Evolutionary conservation across 2,329 filamentous ascomycete species (phyloP).

Genomic region (Fusarium bulbicola): DNA sequence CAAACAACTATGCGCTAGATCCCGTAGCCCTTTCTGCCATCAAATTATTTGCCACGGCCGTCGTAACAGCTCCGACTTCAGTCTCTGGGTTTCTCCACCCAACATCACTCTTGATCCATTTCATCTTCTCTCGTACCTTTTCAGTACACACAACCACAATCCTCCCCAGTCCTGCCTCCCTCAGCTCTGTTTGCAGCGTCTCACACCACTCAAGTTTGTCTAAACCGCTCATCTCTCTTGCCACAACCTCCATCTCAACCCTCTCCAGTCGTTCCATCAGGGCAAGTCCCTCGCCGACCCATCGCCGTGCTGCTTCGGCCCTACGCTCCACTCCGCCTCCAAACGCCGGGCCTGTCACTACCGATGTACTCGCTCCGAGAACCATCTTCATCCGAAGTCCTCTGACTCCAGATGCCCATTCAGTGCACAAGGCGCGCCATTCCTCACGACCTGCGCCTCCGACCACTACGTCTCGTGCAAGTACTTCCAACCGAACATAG

Average conservation of each 20-base stretch:
- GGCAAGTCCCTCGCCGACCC: conserved; percentile 44
- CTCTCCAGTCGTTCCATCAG: conserved; percentile 45
- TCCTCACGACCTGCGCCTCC: conserved; percentile 40
- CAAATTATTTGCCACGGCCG: not conserved
- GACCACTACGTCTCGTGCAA: conserved; percentile 49
- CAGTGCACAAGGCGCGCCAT: conserved; percentile 50
- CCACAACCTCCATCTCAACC: conserved; percentile 54
- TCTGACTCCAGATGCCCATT: conserved; percentile 49
- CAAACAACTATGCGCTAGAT: not conserved
- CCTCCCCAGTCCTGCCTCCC: conserved; percentile 14
- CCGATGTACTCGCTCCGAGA: conserved; percentile 35
- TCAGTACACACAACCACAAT: conserved; percentile 40
- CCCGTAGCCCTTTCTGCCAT: not conserved
- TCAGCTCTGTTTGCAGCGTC: conserved; percentile 44
- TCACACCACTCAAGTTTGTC: conserved; percentile 50
- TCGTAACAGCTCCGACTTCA: not conserved
- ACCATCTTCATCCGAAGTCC: conserved; percentile 53
- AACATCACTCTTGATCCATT: conserved; percentile 36
- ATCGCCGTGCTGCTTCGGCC: conserved; percentile 26
- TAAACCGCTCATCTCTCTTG: conserved; percentile 43
- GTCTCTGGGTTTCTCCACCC: conserved; percentile 25
- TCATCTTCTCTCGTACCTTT: conserved; percentile 39
- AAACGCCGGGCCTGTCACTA: conserved; percentile 34
- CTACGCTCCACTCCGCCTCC: conserved; percentile 26
- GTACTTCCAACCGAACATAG: conserved; percentile 53